These are phyloP conservation scores for Coemansia sp. DNA, from an alignment of 192 early-diverging fungal species.

Conservation along the genomic window DNA sequence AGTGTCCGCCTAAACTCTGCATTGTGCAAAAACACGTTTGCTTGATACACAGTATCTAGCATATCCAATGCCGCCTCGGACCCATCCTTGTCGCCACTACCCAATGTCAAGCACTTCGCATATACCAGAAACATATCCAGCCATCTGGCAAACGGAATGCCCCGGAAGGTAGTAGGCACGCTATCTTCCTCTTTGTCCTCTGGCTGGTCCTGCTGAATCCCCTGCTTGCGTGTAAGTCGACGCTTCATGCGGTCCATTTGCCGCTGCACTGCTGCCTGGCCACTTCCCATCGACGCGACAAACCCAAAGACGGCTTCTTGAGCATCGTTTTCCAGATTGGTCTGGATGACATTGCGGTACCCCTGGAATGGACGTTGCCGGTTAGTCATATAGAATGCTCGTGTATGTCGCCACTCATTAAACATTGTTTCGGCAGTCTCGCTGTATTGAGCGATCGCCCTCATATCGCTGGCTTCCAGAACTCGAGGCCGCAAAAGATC, in stretches of 20 bases:
- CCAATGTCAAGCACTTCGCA: constrained; percentile 32
- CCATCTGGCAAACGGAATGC: constrained; percentile 43
- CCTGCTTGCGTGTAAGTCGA: constrained; percentile 27
- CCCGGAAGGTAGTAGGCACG: constrained; percentile 45
- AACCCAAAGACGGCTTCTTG: constrained; percentile 7
- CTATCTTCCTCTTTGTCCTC: not conserved
- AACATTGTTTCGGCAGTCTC: constrained; percentile 28
- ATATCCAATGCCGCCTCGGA: constrained; percentile 21
- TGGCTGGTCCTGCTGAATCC: not conserved
- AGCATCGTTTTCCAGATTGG: constrained; percentile 25
- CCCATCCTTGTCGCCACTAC: constrained; percentile 1
- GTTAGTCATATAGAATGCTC: constrained; percentile 29
- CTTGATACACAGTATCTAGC: constrained; percentile 33
- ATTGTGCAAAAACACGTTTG: constrained; percentile 34
- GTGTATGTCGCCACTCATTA: constrained; percentile 40
- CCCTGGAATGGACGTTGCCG: constrained; percentile 30
- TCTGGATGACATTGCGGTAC: constrained; percentile 30
- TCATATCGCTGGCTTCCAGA: not conserved
- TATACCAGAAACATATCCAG: constrained; percentile 48
- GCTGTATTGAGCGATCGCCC: constrained; percentile 33
- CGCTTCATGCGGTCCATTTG: constrained; percentile 35
- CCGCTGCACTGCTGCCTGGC: constrained; percentile 32
- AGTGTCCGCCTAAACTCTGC: constrained; percentile 14
- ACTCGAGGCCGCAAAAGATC: constrained; percentile 20
- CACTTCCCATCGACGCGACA: not conserved